phyloP scores from a whole-genome alignment of 1,284 basidiomycete genomes.

The Neotropicomus parvogracilis region DNA sequence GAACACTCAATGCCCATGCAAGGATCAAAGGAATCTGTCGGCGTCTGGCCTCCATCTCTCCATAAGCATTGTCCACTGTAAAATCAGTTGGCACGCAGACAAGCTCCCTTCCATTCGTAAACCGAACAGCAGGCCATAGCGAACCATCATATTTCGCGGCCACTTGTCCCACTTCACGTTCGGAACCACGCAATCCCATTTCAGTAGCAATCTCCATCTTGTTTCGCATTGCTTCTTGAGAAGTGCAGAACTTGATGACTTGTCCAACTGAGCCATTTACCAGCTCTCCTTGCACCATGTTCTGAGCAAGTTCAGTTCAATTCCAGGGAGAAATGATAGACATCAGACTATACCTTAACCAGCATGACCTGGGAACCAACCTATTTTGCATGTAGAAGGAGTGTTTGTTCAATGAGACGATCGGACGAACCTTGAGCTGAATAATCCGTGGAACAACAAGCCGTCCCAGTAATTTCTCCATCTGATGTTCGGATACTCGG shows the following conservation, averaged over 20 bases:
- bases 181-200: slow-evolving; percentile 32
- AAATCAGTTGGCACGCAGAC: slow-evolving; percentile 54
- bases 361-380: slow-evolving; percentile 62
- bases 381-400: slow-evolving; percentile 20
- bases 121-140: slow-evolving; percentile 56
- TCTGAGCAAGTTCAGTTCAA: slow-evolving; percentile 33
- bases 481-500: slow-evolving; percentile 25
- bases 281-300: slow-evolving; percentile 53
- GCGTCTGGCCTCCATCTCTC: slow-evolving; percentile 50
- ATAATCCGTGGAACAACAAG: slow-evolving; percentile 27
- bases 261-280: slow-evolving; percentile 90
- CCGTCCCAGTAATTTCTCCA: slow-evolving; percentile 25
- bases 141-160: slow-evolving; percentile 28
- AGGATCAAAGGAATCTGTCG: slow-evolving; percentile 72
- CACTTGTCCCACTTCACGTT: slow-evolving; percentile 18
- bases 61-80: slow-evolving; percentile 53
- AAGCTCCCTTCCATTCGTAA: slow-evolving; percentile 42
- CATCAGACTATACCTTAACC: slow-evolving; percentile 51
- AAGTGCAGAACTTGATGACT: slow-evolving; percentile 63
- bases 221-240: slow-evolving; percentile 43
- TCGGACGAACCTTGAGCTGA: slow-evolving; percentile 26
- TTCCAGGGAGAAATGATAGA: neutral
- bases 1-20: slow-evolving; percentile 80
- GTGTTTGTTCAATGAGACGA: neutral
- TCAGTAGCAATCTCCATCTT: slow-evolving; percentile 40